Percentiles rank a stretch among this genome's conserved stretches.
phyloP scores from a whole-genome alignment of 805 yeast genomes.

The Cyberlindnera sargentensis region DNA sequence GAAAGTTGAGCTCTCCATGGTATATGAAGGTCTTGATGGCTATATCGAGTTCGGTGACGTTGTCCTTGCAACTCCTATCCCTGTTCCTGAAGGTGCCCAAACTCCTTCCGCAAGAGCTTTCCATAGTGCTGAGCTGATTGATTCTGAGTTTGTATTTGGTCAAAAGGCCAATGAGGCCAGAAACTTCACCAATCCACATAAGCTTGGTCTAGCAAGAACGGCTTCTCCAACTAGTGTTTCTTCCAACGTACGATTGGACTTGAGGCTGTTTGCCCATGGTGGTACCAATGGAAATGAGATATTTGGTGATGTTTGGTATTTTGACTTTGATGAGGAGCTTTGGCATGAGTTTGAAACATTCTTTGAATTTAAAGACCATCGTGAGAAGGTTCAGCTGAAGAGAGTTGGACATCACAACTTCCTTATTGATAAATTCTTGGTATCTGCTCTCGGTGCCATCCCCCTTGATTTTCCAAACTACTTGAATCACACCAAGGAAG shows the following conservation, averaged over 20 bases:
- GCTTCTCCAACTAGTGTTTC: conserved; percentile 1
- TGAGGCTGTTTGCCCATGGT: conserved; percentile 29
- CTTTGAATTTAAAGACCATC: conserved; percentile 17
- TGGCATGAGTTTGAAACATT: conserved; percentile 30
- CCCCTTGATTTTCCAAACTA: conserved; percentile 5
- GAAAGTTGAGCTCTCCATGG: conserved; percentile 33
- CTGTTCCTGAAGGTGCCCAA: conserved; percentile 7
- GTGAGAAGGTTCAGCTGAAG: conserved; percentile 8
- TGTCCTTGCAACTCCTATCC: conserved; percentile 28
- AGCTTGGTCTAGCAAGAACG: not conserved
- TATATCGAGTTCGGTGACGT: conserved; percentile 31
- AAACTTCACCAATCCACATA: conserved; percentile 3
- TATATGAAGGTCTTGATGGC: conserved; percentile 28
- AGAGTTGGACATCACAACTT: conserved; percentile 13
- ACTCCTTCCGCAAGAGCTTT: conserved; percentile 31
- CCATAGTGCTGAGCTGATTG: conserved; percentile 24
- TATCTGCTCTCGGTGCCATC: conserved; percentile 13
- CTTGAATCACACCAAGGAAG: not conserved
- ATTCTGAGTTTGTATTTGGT: conserved; percentile 6
- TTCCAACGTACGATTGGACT: conserved; percentile 1
- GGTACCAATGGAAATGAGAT: conserved; percentile 29
- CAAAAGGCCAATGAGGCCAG: no score
- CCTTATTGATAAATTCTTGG: conserved; percentile 16
- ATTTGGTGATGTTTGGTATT: conserved; percentile 45
- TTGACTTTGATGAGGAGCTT: conserved; percentile 34